Evolutionary conservation across 192 early-diverging fungal genomes (phyloP), one percentile per base, ranked within the genome.

Genomic region (Neocallimastix lanati): DNA sequence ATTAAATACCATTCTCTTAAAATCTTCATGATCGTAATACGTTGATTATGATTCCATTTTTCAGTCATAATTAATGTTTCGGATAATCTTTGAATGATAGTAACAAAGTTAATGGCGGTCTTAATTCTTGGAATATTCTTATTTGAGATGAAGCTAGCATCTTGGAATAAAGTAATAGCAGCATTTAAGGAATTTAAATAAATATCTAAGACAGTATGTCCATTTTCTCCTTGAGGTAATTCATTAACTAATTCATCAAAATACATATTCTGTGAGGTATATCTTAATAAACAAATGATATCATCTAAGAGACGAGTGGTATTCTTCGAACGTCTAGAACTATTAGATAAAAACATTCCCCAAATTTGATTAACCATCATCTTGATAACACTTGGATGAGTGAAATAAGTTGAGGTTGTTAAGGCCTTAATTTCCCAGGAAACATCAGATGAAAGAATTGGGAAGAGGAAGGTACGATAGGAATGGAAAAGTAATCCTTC

Each of bases 351-450:
- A 77, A 81, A 88, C 82, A 83, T 84, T 78, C 87, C 80, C 84
- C 80, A 83, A 38, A 87, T 76, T 33, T 87, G 77, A 27, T 81
- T 80, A 33, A 87, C 76, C 50, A 84, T 84, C 11, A 87, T 80
- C 78, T 84, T 83, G 29, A 86, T 81, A 12, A 87, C 78, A 76
- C 80, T 81, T 12, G 80, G 80, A 76, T 87, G 86, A 28, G 84
- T 78, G 79, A 84, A 87, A 78, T 87, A 87, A 9, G 81, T 79
- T 16, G 83, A 78, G 30, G 79, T 50, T 9, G 83, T 79, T 29
- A 87, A 82, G 2, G 85, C 82, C 5, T 85, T 85, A 78, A 87
- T 83, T 77, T 87, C 86, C 86, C 86, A 87, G 15, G n/a, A 30
- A 58, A 86, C 84, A 36, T 88, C 87, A 12, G 85, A 83, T 79